Percentiles rank a stretch among this genome's conserved stretches.
Evolutionary conservation across 2,329 filamentous ascomycete species (phyloP).

Genomic region (Grosmannia huntii): DNA sequence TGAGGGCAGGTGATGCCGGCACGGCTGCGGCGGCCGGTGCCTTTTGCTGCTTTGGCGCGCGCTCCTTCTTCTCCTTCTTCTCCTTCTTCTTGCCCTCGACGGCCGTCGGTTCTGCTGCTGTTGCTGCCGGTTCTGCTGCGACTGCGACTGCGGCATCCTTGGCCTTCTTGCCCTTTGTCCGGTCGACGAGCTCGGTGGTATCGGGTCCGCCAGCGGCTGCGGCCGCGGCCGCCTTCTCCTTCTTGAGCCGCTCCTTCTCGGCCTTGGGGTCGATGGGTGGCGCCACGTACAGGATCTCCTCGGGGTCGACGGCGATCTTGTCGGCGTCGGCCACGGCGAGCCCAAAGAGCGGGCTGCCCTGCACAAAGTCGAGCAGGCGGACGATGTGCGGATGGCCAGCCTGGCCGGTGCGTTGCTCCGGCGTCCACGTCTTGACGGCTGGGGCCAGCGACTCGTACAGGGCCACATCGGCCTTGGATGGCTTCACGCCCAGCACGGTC

Average conservation of each 20-base stretch:
- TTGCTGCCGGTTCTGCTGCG: conserved; percentile 13
- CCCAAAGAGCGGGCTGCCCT: conserved; percentile 68
- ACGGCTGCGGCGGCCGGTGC: conserved; percentile 58
- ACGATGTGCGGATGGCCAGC: conserved; percentile 84
- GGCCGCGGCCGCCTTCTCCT: conserved; percentile 70
- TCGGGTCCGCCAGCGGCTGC: conserved; percentile 33
- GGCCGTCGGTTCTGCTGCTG: conserved; percentile 21
- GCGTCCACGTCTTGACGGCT: conserved; percentile 63
- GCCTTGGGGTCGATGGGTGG: conserved; percentile 83
- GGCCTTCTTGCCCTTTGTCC: conserved; percentile 43
- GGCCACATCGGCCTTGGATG: conserved; percentile 74
- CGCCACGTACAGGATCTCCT: conserved; percentile 76
- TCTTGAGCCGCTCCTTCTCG: conserved; percentile 94
- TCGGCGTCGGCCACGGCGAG: conserved; percentile 57
- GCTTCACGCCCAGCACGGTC: conserved; percentile 79
- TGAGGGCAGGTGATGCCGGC: conserved; percentile 69
- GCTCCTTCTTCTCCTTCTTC: conserved; percentile 92
- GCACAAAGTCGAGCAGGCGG: conserved; percentile 84
- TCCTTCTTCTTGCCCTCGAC: conserved; percentile 53
- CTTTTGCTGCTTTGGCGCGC: conserved; percentile 64
- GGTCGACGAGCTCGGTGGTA: conserved; percentile 40
- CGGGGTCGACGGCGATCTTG: conserved; percentile 66
- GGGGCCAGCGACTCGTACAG: conserved; percentile 70
- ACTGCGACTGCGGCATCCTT: conserved; percentile 35
- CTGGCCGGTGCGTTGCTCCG: conserved; percentile 81